These are phyloP conservation scores for Strigomonas galati DNA, from an alignment of 208 protist species.

Conservation along the genomic window DNA sequence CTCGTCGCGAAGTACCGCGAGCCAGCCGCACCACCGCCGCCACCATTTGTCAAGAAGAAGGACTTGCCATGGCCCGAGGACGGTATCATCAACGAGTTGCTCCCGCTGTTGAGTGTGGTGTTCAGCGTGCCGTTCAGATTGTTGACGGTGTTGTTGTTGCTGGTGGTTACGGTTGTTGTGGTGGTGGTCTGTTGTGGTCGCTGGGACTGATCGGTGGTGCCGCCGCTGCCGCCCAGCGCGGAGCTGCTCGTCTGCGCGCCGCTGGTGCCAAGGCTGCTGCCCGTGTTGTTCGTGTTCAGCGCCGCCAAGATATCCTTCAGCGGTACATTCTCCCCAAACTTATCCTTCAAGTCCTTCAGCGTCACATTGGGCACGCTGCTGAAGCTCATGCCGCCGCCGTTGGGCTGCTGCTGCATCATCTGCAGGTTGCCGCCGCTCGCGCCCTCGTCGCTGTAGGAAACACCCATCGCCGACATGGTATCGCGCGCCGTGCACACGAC, in stretches of 20 bases:
- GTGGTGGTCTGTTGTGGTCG: not conserved
- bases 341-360: not conserved
- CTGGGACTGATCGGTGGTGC: not conserved
- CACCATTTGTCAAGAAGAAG: not conserved
- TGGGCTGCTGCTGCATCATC: not conserved
- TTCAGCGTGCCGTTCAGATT: not conserved
- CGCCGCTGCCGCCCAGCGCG: not conserved
- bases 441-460: constrained; percentile 6
- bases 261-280: not conserved
- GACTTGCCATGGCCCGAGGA: not conserved
- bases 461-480: not conserved
- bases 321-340: constrained; percentile 3
- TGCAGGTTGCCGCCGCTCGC: not conserved
- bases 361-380: not conserved
- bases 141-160: too few species aligned
- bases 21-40: not conserved
- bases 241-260: not conserved
- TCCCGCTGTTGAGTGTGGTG: not conserved
- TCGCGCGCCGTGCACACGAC: constrained; percentile 6
- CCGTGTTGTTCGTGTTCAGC: not conserved
- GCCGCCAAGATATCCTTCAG: constrained; percentile 7
- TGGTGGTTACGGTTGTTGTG: too few species aligned
- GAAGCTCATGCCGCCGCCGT: not conserved
- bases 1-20: not conserved
- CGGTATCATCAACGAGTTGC: not conserved